A percentile compares a stretch with the other conserved stretches of the same genome.
Conservation (phyloP, 2,329 filamentous ascomycete species). For the Biscogniauxia mediterranea region DNA sequence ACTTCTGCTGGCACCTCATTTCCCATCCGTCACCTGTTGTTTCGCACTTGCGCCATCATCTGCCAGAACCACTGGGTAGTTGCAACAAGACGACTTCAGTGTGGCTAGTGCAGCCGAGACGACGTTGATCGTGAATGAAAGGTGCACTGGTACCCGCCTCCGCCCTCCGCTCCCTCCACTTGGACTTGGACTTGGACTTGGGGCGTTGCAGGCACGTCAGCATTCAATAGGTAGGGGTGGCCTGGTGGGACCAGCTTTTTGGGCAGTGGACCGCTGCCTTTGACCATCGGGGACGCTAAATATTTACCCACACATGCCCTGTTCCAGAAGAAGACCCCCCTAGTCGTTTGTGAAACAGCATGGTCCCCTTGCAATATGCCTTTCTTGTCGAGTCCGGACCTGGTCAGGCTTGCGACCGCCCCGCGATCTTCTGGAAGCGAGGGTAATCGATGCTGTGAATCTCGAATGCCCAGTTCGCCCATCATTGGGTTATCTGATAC, state of each 20-base stretch:
- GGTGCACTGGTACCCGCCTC: slow-evolving; percentile 19
- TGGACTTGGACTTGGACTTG: slow-evolving; percentile 13
- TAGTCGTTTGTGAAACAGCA: slow-evolving; percentile 52
- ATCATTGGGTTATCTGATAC: not conserved
- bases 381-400: slow-evolving; percentile 39
- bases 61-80: slow-evolving; percentile 6
- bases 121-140: slow-evolving; percentile 23
- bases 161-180: too few relatives aligned
- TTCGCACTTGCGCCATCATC: slow-evolving; percentile 23
- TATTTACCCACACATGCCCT: slow-evolving; percentile 30
- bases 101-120: slow-evolving; percentile 17
- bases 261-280: slow-evolving; percentile 15
- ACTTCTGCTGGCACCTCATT: slow-evolving; percentile 4
- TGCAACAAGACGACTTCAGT: slow-evolving; percentile 20
- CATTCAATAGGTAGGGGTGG: slow-evolving; percentile 15
- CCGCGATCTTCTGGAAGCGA: slow-evolving; percentile 43
- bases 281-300: slow-evolving; percentile 24
- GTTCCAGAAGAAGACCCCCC: slow-evolving; percentile 38
- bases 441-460: not conserved
- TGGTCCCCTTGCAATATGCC: slow-evolving; percentile 48
- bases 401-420: slow-evolving; percentile 45
- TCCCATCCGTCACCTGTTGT: slow-evolving; percentile 8
- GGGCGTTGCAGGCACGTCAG: slow-evolving; percentile 28
- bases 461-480: not conserved
- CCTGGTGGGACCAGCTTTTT: slow-evolving; percentile 17